These are phyloP conservation scores for Chaetomium fimeti DNA, from an alignment of 495 filamentous ascomycete genomes.

Conservation along the genomic window DNA sequence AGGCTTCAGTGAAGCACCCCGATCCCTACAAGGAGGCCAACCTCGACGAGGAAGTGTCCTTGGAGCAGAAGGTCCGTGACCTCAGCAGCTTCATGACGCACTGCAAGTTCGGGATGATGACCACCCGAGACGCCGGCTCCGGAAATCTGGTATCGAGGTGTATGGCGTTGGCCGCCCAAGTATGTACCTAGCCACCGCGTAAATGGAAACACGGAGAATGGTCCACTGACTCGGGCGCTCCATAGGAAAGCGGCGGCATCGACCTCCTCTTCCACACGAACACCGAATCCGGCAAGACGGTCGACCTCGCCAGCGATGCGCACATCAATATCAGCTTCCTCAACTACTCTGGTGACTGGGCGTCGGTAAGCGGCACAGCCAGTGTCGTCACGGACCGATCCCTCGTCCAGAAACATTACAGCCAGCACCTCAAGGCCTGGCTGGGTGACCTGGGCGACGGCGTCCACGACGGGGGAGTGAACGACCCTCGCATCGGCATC, in stretches of 20 bases:
- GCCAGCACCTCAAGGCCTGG: conserved; percentile 75
- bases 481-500: conserved; percentile 76
- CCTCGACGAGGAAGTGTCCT: conserved; percentile 55
- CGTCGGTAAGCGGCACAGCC: conserved; percentile 74
- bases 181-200: conserved; percentile 36
- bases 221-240: not conserved
- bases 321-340: conserved; percentile 87
- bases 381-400: conserved; percentile 65
- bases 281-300: conserved; percentile 87
- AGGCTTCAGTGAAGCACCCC: conserved; percentile 54
- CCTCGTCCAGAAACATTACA: conserved; percentile 74
- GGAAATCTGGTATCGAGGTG: conserved; percentile 72
- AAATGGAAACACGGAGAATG: not conserved
- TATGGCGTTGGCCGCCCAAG: conserved; percentile 87
- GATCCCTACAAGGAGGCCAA: conserved; percentile 85
- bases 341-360: conserved; percentile 67
- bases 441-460: conserved; percentile 88
- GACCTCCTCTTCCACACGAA: conserved; percentile 94
- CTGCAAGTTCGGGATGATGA: conserved; percentile 79
- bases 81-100: conserved; percentile 64
- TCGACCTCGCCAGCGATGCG: conserved; percentile 71
- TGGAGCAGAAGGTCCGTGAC: conserved; percentile 78
- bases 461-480: conserved; percentile 74
- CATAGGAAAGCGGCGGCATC: conserved; percentile 70
- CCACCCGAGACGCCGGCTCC: conserved; percentile 56